Evolutionary conservation across 2,329 filamentous ascomycete genomes (phyloP), one percentile per base, ranked within the genome.

Genomic region (Beauveria pseudobassiana): DNA sequence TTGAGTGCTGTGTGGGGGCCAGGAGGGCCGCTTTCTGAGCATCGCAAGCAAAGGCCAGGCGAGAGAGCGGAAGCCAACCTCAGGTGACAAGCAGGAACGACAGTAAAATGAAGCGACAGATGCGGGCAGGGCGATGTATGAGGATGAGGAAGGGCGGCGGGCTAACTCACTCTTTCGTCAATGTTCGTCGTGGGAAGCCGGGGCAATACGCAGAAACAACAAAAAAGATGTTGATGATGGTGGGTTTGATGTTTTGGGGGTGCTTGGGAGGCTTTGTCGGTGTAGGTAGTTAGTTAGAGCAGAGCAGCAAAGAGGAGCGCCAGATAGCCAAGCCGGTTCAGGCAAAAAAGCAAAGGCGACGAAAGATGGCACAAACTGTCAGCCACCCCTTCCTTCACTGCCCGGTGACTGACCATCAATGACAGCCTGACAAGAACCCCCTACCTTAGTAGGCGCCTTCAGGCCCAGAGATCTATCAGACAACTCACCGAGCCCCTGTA

Each of bases 181-280:
- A 16, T 16, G 28, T 53, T 53, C 40, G 57, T 60, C 57, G 57
- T 53, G 49, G 48, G 26, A 50, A 12, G 45, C 50, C 54, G 53
- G 28, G n/a, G 40, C 38, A 24, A 45, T 24, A 58, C 56, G 12
- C 56, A 60, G 49, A 53, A 53, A 42, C 38, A 53, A 60, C 46
- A 50, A 42, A 53, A 60, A 60, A 48, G 53, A 60, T 60, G 57
- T 60, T 60, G 57, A 60, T 60, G 49, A 49, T 53, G 57, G 57
- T 60, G 57, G 49, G 49, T 53, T 60, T 53, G 53, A 53, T 60
- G 49, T 51, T 59, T 59, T 51, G n/a, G 7, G 57, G 57, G 48
- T 5, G 40, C 9, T 2, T 18, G 2, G 28, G 54, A 42, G 56
- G 46, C 56, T 60, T 60, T 60, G 56, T 52, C 56, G 57, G 57